phyloP scores from a whole-genome alignment of 2,329 filamentous ascomycete genomes.

The Dothideomycetes sp. region DNA sequence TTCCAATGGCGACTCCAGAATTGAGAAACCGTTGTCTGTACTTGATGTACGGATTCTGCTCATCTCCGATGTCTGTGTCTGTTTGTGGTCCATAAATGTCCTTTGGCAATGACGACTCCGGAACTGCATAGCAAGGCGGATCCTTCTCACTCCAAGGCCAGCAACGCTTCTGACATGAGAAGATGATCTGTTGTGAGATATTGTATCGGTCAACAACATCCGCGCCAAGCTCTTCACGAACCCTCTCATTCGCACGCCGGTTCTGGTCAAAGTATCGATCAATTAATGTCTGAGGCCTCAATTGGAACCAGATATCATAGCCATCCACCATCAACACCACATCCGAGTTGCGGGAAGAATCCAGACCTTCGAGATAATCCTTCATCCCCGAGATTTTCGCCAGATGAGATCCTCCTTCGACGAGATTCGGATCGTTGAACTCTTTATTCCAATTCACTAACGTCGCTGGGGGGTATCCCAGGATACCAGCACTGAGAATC shows the following conservation, averaged over 20 bases:
- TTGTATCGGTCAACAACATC: slow-evolving; percentile 20
- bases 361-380: slow-evolving; percentile 22
- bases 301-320: slow-evolving; percentile 55
- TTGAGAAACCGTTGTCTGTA: slow-evolving; percentile 34
- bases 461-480: slow-evolving; percentile 19
- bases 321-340: slow-evolving; percentile 56
- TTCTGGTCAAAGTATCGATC: slow-evolving; percentile 46
- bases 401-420: slow-evolving; percentile 17
- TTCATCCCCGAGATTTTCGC: slow-evolving; percentile 22
- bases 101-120: slow-evolving; percentile 41
- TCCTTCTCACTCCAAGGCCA: slow-evolving; percentile 34
- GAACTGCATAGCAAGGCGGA: slow-evolving; percentile 44
- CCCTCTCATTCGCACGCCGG: slow-evolving; percentile 32
- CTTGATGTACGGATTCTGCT: slow-evolving; percentile 24
- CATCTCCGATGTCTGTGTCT: slow-evolving; percentile 37
- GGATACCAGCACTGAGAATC: slow-evolving; percentile 18
- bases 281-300: slow-evolving; percentile 55
- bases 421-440: neutral
- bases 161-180: slow-evolving; percentile 47
- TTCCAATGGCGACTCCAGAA: slow-evolving; percentile 19
- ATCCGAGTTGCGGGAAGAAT: slow-evolving; percentile 32
- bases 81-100: slow-evolving; percentile 41
- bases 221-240: slow-evolving; percentile 30
- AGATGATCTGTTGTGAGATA: slow-evolving; percentile 47
- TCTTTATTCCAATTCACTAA: slow-evolving; percentile 19